Evolutionary conservation across 2,329 filamentous ascomycete genomes (phyloP), one percentile per base, ranked within the genome.

Genomic region (Emydomyces testavorans): DNA sequence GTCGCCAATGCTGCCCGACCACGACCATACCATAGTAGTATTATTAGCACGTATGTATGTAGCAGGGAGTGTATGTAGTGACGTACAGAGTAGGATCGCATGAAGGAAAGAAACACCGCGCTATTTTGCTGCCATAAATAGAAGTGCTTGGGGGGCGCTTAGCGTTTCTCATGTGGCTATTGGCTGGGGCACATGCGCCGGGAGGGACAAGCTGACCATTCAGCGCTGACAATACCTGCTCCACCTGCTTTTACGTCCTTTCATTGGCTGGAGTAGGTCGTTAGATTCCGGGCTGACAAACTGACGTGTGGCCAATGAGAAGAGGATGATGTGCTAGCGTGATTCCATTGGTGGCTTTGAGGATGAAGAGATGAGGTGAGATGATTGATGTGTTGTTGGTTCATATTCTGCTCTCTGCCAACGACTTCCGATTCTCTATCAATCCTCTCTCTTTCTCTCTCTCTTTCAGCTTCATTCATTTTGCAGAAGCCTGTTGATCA

Each of bases 391-490:
- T 11, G 16, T 11, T 18, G 11, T 18, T 38, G 18, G 21, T 31
- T 42, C 43, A 29, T 46, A 46, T 50, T 46, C 46, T 44, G 42
- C 53, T 24, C 32, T 20, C 45, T 51, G 49, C n/a, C n/a, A n/a
- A n/a, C n/a, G n/a, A n/a, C n/a, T n/a, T 41, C 31, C 43, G 20
- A 10, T 2, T 41, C 24, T 41, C 52, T 49, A n/a, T n/a, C n/a
- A n/a, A n/a, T 51, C 54, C 52, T 56, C 47, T 37, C 24, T 39
- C 51, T 48, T 50, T 54, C 52, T 56, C 49, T 54, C 55, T 58
- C 50, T 46, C 56, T 56, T 56, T 53, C 31, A 42, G 48, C 55
- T 54, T 35, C 36, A 52, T 54, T 52, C 49, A 41, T 48, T 52
- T 52, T 54, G 29, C 10, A 31, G 8, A 24, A 3, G 8, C 38